Evolutionary conservation across 768 basidiomycete genomes (phyloP).

Genomic region (Kwoniella bestiolae): DNA sequence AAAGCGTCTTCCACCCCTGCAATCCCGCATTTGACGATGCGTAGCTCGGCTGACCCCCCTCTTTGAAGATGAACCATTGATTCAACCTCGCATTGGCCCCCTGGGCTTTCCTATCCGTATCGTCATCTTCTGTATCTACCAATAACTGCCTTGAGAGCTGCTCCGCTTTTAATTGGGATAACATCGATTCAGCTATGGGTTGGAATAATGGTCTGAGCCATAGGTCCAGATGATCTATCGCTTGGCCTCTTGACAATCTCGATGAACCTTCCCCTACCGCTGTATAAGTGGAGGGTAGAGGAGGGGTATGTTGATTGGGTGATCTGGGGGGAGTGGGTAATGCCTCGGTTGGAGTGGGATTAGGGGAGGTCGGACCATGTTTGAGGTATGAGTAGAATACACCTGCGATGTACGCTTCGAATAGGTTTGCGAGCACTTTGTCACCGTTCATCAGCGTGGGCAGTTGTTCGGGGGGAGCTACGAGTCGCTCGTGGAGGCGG

Average conservation of each 20-base stretch:
- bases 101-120: constrained; percentile 27
- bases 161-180: constrained; percentile 26
- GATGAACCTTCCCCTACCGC: neutral
- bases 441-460: constrained; percentile 20
- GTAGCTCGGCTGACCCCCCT: constrained; percentile 31
- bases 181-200: constrained; percentile 30
- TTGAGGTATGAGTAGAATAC: constrained; percentile 38
- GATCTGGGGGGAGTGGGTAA: constrained; percentile 16
- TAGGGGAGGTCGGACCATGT: constrained; percentile 2
- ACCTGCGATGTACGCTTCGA: constrained; percentile 50
- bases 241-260: constrained; percentile 20
- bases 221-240: constrained; percentile 28
- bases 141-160: neutral
- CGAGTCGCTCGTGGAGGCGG: constrained; percentile 28
- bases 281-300: neutral
- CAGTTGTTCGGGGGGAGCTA: constrained; percentile 19
- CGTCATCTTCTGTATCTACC: constrained; percentile 11
- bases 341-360: neutral
- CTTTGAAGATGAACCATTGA: constrained; percentile 36
- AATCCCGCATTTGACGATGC: neutral
- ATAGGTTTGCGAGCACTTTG: constrained; percentile 39
- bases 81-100: constrained; percentile 42
- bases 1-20: constrained; percentile 30
- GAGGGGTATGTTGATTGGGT: neutral
- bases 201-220: constrained; percentile 47